Evolutionary conservation across 805 yeast genomes (phyloP).

Genomic region (Zygosaccharomyces pseudorouxii): DNA sequence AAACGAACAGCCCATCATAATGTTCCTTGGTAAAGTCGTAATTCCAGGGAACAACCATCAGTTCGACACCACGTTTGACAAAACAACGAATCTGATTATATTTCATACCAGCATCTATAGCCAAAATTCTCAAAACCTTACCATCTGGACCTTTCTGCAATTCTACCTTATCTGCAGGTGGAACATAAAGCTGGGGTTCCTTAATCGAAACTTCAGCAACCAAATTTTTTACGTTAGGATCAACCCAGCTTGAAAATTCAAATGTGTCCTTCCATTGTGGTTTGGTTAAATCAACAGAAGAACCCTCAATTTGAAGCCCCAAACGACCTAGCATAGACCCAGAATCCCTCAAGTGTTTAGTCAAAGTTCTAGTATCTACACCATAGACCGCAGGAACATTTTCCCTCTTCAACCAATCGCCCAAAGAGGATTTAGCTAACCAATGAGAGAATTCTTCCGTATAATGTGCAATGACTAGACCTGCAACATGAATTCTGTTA

Average conservation of each 20-base stretch:
- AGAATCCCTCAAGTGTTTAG: slow-evolving; percentile 84
- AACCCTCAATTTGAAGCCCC: slow-evolving; percentile 48
- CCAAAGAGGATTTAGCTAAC: slow-evolving; percentile 87
- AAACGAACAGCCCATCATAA: slow-evolving; percentile 91
- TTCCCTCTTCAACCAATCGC: slow-evolving; percentile 88
- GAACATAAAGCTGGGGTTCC: slow-evolving; percentile 72
- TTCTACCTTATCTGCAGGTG: slow-evolving; percentile 45
- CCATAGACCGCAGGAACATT: slow-evolving; percentile 96
- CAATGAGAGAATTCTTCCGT: slow-evolving; percentile 94
- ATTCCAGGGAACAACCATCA: slow-evolving; percentile 94
- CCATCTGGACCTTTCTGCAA: slow-evolving; percentile 65
- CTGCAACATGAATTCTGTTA: slow-evolving; percentile 88
- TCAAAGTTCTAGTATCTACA: slow-evolving; percentile 92
- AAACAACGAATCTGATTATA: slow-evolving; percentile 97
- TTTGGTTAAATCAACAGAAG: slow-evolving; percentile 31
- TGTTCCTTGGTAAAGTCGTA: slow-evolving; percentile 75
- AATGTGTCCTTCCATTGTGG: slow-evolving; percentile 58
- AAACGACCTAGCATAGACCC: slow-evolving; percentile 94
- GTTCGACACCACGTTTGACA: slow-evolving; percentile 91
- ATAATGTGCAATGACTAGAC: slow-evolving; percentile 93
- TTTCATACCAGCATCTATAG: slow-evolving; percentile 97
- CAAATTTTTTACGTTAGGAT: slow-evolving; percentile 87
- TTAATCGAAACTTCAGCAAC: slow-evolving; percentile 85
- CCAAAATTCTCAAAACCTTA: slow-evolving; percentile 72
- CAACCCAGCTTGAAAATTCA: slow-evolving; percentile 81